These are phyloP conservation scores for Clonostachys byssicola DNA, from an alignment of 2,329 filamentous ascomycete genomes.

Conservation along the genomic window DNA sequence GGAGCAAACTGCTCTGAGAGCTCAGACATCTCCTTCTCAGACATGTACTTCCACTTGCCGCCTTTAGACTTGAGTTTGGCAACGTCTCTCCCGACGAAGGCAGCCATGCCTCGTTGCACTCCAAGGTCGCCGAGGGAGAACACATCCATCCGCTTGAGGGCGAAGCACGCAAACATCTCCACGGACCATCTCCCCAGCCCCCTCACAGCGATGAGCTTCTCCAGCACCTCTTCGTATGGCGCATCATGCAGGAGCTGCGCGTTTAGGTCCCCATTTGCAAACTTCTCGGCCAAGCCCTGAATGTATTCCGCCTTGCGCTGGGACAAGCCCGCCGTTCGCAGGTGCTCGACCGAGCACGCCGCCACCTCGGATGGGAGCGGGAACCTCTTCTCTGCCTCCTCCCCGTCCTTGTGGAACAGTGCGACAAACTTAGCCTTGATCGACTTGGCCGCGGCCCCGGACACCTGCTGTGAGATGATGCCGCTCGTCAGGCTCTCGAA, in stretches of 20 bases:
- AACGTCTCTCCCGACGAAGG: slow-evolving; percentile 78
- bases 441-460: slow-evolving; percentile 81
- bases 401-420: slow-evolving; percentile 51
- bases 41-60: slow-evolving; percentile 98
- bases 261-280: slow-evolving; percentile 68
- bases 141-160: slow-evolving; percentile 90
- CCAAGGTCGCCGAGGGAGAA: slow-evolving; percentile 90
- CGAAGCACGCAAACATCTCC: slow-evolving; percentile 97
- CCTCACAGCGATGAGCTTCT: slow-evolving; percentile 77
- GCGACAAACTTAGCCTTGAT: slow-evolving; percentile 83
- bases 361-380: slow-evolving; percentile 74
- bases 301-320: slow-evolving; percentile 97
- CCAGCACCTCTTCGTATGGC: slow-evolving; percentile 80
- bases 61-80: slow-evolving; percentile 74
- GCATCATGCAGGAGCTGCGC: slow-evolving; percentile 73
- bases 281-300: slow-evolving; percentile 78
- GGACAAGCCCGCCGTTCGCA: slow-evolving; percentile 84
- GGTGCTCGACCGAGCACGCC: slow-evolving; percentile 53
- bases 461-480: slow-evolving; percentile 96
- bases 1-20: slow-evolving; percentile 76
- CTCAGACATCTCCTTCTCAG: slow-evolving; percentile 85
- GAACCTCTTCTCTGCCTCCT: slow-evolving; percentile 41
- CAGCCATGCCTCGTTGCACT: slow-evolving; percentile 91
- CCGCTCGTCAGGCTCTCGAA: slow-evolving; percentile 79
- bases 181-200: slow-evolving; percentile 89